Evolutionary conservation across 1,284 basidiomycete species (phyloP), one percentile per base, ranked within the genome.

Genomic region (Papiliotrema flavescens): DNA sequence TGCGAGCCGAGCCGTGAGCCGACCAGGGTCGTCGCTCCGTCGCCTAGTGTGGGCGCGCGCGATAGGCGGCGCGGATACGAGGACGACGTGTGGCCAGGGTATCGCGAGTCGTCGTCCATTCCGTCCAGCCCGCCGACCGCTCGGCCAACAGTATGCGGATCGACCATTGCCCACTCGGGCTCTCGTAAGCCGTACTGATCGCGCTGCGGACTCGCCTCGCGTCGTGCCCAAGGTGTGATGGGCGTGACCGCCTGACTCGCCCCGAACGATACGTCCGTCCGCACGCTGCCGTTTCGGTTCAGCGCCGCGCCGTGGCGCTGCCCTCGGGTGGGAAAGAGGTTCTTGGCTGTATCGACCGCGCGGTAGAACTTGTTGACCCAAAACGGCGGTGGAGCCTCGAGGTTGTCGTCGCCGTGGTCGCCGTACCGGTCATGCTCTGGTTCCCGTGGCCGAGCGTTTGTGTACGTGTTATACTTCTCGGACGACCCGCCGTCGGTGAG

Each of bases 351-450:
- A 24, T 58, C 61, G 2, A 62, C 49, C 7, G 57, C 62, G 2
- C 64, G 55, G 26, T 63, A 65, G 32, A 66, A 68, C 23, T 53
- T 59, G 51, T 66, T 61, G 1, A 69, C 65, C 69, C 69, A 71
- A 45, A 70, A 63, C 13, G 58, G 63, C 2, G 58, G 56, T 13
- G 63, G 60, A 17, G 63, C 51, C 39, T 53, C 55, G 3, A 54
- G 34, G 17, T 50, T 22, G 14, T 37, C 43, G 26, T 50, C 34
- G 7, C 8, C 14, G n/a, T 54, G 36, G 13, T 2, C 19, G n/a
- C 39, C 47, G 40, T 47, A 20, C 19, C 37, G 13, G 26, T n/a
- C 1, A 28, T 19, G n/a, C 26, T 58, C 47, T 9, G 9, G 6
- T 8, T 40, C 2, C 19, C 28, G 22, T 4, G 36, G 28, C 9